Percentiles rank a stretch among this genome's conserved stretches.
phyloP scores from a whole-genome alignment of 371 early-diverging fungal species.

The Mortierella sp. region DNA sequence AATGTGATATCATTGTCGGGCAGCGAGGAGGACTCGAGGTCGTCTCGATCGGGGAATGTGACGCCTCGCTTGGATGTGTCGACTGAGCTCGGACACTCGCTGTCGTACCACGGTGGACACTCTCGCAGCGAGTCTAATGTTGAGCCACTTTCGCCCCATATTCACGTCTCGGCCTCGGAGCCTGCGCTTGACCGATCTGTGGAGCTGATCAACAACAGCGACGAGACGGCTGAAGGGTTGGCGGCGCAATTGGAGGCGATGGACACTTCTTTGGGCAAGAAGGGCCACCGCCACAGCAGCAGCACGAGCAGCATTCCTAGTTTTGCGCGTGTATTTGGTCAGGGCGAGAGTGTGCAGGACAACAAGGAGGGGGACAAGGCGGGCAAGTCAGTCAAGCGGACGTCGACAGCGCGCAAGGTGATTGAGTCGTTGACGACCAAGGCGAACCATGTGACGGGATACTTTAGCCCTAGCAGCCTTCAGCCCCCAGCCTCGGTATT shows the following conservation, averaged over 20 bases:
- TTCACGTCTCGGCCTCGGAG: slow-evolving; percentile 21
- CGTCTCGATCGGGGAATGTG: slow-evolving; percentile 22
- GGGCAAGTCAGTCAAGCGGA: slow-evolving; percentile 29
- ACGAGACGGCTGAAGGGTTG: slow-evolving; percentile 23
- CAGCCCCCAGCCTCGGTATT: not conserved
- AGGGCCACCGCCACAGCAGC: not conserved
- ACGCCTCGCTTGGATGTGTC: slow-evolving; percentile 10
- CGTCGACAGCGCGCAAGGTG: slow-evolving; percentile 45
- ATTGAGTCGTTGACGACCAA: slow-evolving; percentile 36
- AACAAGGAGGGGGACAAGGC: slow-evolving; percentile 16
- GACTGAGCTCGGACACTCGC: slow-evolving; percentile 15
- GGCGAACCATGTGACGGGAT: slow-evolving; percentile 49
- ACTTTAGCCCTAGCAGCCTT: slow-evolving; percentile 34
- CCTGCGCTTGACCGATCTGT: slow-evolving; percentile 32
- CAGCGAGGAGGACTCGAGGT: slow-evolving; percentile 40
- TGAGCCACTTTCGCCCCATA: slow-evolving; percentile 15
- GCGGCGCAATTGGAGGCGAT: slow-evolving; percentile 36
- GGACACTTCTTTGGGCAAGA: not conserved
- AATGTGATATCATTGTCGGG: slow-evolving; percentile 43
- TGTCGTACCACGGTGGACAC: slow-evolving; percentile 7
- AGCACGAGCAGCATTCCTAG: slow-evolving; percentile 25
- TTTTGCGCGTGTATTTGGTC: slow-evolving; percentile 22
- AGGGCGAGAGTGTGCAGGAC: slow-evolving; percentile 24
- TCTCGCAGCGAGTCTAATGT: slow-evolving; percentile 7
- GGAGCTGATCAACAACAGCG: slow-evolving; percentile 8